Base-by-base conservation (phyloP, 768 basidiomycete species). In the Leccinum pellstonianum region DNA sequence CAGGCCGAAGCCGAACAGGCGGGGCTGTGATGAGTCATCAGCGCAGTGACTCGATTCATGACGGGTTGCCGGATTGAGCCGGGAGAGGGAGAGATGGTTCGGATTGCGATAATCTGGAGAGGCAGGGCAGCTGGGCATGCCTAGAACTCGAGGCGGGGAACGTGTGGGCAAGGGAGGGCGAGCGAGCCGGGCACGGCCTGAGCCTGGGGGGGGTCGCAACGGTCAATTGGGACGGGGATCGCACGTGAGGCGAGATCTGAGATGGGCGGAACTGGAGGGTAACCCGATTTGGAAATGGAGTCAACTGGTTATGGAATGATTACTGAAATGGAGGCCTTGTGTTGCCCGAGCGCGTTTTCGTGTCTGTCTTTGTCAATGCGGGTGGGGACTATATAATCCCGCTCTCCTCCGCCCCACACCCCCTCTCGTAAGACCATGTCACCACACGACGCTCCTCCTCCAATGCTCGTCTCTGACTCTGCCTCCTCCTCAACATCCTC, bases 241-340 rank as follows among this genome's bases (percentile, higher is more conserved):
- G 68, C 70, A 70, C 68, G 66, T 66, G 68, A 69, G 62, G 56
- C 48, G 54, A 50, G 65, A 73, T 73, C 72, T 74, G 56, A 73
- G 73, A 75, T 74, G 31, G 31, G 56, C 46, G 54, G 43, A 4
- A 33, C 54, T 53, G 53, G 62, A 60, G 55, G 35, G 62, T 38
- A 12, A 15, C 64, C 63, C 54, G 55, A 66, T 63, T 60, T 52
- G 49, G 63, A 49, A 33, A 60, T 66, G 59, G 59, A 31, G 57
- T 65, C 8, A 48, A 8, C 59, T 50, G 47, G 46, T 73, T 70
- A 68, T 64, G 66, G 61, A 49, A 62, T 70, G 69, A 73, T 72
- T 70, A 67, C 70, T 65, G 61, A 69, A 67, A 64, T 64, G 65
- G 66, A 56, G 37, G 61, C 37, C 60, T 66, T 61, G 60, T 60